These are phyloP conservation scores for Clonostachys solani DNA, from an alignment of 2,329 filamentous ascomycete species.

Conservation along the genomic window DNA sequence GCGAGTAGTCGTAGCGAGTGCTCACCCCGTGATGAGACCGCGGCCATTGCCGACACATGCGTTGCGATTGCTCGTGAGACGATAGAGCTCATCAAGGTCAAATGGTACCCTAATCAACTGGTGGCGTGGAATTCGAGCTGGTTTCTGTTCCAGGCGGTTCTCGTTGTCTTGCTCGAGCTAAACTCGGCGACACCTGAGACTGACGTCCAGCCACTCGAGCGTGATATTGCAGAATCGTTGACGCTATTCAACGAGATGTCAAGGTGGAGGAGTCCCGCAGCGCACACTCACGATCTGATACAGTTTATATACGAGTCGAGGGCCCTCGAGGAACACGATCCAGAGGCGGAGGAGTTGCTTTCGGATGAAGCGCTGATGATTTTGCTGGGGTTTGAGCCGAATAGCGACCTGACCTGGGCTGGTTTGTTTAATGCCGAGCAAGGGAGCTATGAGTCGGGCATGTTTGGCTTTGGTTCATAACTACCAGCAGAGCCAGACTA, in stretches of 20 bases:
- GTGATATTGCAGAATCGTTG: neutral
- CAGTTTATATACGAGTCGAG: slow-evolving; percentile 1
- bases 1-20: neutral
- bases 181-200: neutral
- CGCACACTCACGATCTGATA: slow-evolving; percentile 1
- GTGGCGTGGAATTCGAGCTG: slow-evolving; percentile 1
- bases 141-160: slow-evolving; percentile 1
- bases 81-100: neutral
- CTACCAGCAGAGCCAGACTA: no score
- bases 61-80: slow-evolving; percentile 1
- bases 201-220: neutral
- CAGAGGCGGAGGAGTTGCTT: neutral
- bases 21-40: neutral
- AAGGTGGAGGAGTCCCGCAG: neutral
- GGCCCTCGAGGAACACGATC: neutral
- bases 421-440: no score
- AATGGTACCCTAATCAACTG: slow-evolving; percentile 1
- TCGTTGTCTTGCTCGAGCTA: neutral
- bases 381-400: slow-evolving; percentile 1
- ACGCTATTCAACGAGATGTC: neutral
- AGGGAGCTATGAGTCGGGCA: no score
- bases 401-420: neutral
- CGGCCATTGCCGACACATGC: neutral
- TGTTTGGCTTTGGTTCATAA: no score
- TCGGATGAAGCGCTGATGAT: neutral